phyloP scores from a whole-genome alignment of 2,329 filamentous ascomycete genomes.

The Ceratocystis harringtonii region DNA sequence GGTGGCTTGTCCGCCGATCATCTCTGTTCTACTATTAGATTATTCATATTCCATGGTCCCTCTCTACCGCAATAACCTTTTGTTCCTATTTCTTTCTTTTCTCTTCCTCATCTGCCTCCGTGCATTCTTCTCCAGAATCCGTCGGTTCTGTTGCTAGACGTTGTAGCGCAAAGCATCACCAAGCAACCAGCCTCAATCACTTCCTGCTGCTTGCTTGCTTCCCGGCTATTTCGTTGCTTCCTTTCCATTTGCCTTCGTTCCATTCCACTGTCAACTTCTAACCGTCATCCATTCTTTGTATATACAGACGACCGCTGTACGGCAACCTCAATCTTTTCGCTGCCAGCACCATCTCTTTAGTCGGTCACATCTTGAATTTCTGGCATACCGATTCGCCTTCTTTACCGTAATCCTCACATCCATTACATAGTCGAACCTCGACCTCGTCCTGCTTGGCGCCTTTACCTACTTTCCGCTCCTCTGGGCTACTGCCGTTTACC shows the following conservation, averaged over 20 bases:
- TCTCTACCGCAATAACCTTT: neutral
- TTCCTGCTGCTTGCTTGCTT: neutral
- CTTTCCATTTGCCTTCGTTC: neutral
- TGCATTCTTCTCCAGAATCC: neutral
- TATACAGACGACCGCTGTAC: neutral
- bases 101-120: neutral
- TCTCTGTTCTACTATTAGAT: conserved; percentile 1
- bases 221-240: neutral
- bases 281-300: neutral
- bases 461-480: neutral
- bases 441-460: neutral
- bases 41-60: conserved; percentile 4
- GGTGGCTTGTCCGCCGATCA: conserved; percentile 6
- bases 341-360: neutral
- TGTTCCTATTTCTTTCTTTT: neutral
- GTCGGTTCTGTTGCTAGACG: neutral
- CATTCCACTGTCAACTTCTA: neutral
- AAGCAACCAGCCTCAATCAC: conserved; percentile 1
- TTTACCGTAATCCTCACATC: neutral
- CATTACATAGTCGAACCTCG: neutral
- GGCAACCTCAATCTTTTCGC: neutral
- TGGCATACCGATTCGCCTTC: neutral
- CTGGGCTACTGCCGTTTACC: neutral
- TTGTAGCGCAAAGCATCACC: neutral
- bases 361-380: neutral